These are phyloP conservation scores for Magnolia sinica DNA, from an alignment of 164 flowering plant species.

Conservation along the genomic window DNA sequence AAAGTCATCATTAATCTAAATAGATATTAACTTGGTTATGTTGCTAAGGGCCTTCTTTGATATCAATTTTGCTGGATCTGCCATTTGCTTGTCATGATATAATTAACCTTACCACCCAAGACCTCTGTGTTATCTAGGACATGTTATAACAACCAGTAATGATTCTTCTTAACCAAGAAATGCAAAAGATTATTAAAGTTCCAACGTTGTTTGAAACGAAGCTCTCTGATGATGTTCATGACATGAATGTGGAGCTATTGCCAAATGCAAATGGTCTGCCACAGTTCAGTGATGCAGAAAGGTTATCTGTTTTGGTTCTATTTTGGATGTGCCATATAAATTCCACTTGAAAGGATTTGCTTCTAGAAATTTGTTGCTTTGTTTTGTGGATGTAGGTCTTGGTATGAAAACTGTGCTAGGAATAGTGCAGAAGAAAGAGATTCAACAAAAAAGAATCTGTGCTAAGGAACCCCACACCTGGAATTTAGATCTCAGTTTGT, in stretches of 20 bases:
- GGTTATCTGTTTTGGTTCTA: too few relatives aligned
- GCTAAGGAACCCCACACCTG: too few relatives aligned
- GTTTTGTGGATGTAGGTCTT: constrained; percentile 32
- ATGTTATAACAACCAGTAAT: constrained; percentile 29
- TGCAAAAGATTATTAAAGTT: constrained; percentile 25
- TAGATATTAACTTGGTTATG: too few relatives aligned
- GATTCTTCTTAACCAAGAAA: constrained; percentile 42
- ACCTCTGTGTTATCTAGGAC: too few relatives aligned
- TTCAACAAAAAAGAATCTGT: too few relatives aligned
- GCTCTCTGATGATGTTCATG: constrained; percentile 18
- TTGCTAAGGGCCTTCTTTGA: too few relatives aligned
- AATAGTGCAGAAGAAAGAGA: constrained; percentile 14
- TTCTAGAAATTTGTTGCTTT: not conserved
- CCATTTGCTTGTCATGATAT: too few relatives aligned
- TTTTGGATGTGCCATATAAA: too few relatives aligned
- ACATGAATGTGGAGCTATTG: constrained; percentile 17
- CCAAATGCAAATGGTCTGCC: constrained; percentile 23
- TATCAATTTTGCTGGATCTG: too few relatives aligned
- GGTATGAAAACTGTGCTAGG: constrained; percentile 43
- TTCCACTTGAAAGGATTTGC: too few relatives aligned
- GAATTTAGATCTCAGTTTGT: too few relatives aligned
- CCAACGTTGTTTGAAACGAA: constrained; percentile 20
- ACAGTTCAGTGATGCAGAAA: not conserved
- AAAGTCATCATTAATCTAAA: not conserved
- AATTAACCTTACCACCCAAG: too few relatives aligned